Evolutionary conservation across 164 flowering plant species (phyloP).

Genomic region (Stephania yunnanensis): DNA sequence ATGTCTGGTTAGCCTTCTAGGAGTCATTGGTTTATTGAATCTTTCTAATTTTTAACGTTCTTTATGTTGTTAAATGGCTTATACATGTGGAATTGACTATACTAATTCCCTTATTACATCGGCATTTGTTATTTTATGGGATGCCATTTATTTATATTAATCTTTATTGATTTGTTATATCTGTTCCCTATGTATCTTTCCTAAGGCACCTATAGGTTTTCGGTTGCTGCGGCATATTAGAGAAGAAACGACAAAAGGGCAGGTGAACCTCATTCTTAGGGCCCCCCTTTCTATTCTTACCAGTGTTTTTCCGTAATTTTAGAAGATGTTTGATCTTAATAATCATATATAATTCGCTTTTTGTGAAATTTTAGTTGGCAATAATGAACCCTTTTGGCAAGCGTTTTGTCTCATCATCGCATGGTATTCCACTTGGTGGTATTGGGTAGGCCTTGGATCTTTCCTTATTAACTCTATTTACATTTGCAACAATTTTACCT

Average conservation of each 20-base stretch:
- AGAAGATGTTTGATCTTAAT: neutral
- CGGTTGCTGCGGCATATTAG: constrained; percentile 46
- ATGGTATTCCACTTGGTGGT: constrained; percentile 87
- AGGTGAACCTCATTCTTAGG: constrained; percentile 29
- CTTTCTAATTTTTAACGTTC: neutral
- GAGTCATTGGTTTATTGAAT: neutral
- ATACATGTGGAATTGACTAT: too few species aligned
- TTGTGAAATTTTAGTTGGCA: constrained; percentile 29
- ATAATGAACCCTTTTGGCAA: constrained; percentile 50
- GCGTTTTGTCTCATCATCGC: constrained; percentile 43
- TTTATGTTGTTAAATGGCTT: neutral
- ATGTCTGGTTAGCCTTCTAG: too few species aligned
- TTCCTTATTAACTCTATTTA: neutral
- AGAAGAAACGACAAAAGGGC: constrained; percentile 52
- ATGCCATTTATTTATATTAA: neutral
- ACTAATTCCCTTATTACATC: neutral
- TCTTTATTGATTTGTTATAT: neutral
- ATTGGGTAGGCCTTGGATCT: constrained; percentile 52
- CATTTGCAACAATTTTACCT: neutral
- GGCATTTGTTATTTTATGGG: neutral
- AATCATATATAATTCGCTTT: neutral
- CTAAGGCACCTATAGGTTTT: constrained; percentile 69
- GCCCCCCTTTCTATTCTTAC: neutral
- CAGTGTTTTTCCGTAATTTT: neutral
- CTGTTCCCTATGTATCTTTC: constrained; percentile 13